Conservation (phyloP, 2,329 filamentous ascomycete species). For the Claviceps citrina region DNA sequence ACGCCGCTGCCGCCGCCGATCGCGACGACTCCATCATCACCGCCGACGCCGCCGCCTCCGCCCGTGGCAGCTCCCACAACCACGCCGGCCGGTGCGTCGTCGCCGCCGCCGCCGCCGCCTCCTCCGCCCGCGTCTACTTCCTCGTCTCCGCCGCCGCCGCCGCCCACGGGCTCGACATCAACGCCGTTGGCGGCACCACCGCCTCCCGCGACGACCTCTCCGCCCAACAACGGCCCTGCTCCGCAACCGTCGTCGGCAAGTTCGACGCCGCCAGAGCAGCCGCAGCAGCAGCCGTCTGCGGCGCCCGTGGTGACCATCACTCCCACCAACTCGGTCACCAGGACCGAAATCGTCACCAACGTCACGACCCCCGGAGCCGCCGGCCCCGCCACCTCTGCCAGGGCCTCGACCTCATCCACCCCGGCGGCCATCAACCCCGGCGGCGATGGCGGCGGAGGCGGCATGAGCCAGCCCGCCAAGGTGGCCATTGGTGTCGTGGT, state of each 20-base stretch:
- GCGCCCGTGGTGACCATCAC: constrained; percentile 14
- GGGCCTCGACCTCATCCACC: constrained; percentile 12
- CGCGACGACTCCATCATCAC: no score
- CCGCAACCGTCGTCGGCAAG: constrained; percentile 3
- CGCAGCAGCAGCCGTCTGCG: constrained; percentile 8
- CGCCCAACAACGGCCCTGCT: constrained; percentile 2
- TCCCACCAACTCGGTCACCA: background rate
- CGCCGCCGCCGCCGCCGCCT: background rate
- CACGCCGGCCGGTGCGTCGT: background rate
- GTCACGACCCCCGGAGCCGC: constrained; percentile 9
- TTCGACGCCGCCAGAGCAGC: constrained; percentile 6
- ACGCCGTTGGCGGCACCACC: constrained; percentile 1
- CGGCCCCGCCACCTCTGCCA: background rate
- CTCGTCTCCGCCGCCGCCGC: background rate
- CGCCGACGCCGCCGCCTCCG: no score
- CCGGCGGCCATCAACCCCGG: constrained; percentile 16
- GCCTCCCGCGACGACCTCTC: constrained; percentile 5
- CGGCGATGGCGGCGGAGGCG: constrained; percentile 20
- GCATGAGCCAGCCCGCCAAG: constrained; percentile 47
- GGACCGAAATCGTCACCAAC: no score
- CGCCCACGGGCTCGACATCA: background rate
- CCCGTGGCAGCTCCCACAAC: background rate
- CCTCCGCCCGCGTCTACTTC: background rate
- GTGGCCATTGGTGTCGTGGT: constrained; percentile 91
- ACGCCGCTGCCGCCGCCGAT: no score